A percentile compares a stretch with the other conserved stretches of the same genome.
Evolutionary conservation across 2,329 filamentous ascomycete species (phyloP).

Genomic region (Botrytis deweyae): DNA sequence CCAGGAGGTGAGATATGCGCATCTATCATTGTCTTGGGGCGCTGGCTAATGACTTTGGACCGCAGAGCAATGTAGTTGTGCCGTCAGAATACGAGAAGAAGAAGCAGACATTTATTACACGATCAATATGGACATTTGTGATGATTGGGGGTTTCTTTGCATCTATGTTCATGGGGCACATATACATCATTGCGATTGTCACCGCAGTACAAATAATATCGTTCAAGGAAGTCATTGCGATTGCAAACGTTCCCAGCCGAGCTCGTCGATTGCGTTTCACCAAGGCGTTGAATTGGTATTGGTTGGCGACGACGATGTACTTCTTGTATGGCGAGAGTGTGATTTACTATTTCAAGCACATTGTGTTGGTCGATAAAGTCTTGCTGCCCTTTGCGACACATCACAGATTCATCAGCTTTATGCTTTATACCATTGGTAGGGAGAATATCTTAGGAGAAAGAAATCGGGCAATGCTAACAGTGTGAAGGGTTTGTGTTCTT

Average conservation of each 20-base stretch:
- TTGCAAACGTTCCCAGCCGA: constrained; percentile 89
- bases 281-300: constrained; percentile 98
- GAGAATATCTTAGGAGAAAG: background rate
- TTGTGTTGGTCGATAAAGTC: constrained; percentile 90
- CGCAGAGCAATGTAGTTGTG: constrained; percentile 29
- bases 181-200: constrained; percentile 93
- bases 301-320: constrained; percentile 98
- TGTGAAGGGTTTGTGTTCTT: constrained; percentile 91
- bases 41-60: constrained; percentile 29
- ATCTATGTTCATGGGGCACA: constrained; percentile 91
- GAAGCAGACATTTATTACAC: constrained; percentile 94
- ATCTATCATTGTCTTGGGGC: background rate
- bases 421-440: constrained; percentile 94
- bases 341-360: constrained; percentile 99
- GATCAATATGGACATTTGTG: constrained; percentile 95
- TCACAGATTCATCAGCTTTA: constrained; percentile 97
- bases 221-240: constrained; percentile 99
- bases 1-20: constrained; percentile 5
- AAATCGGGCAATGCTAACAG: constrained; percentile 34
- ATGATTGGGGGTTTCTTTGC: constrained; percentile 95
- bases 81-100: constrained; percentile 92
- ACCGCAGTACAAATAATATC: constrained; percentile 94
- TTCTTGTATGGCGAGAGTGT: constrained; percentile 98
- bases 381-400: constrained; percentile 92
- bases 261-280: constrained; percentile 90